Percentiles rank a stretch among this genome's conserved stretches.
Evolutionary conservation across 2,329 filamentous ascomycete species (phyloP).

Genomic region (Diplodia seriata): DNA sequence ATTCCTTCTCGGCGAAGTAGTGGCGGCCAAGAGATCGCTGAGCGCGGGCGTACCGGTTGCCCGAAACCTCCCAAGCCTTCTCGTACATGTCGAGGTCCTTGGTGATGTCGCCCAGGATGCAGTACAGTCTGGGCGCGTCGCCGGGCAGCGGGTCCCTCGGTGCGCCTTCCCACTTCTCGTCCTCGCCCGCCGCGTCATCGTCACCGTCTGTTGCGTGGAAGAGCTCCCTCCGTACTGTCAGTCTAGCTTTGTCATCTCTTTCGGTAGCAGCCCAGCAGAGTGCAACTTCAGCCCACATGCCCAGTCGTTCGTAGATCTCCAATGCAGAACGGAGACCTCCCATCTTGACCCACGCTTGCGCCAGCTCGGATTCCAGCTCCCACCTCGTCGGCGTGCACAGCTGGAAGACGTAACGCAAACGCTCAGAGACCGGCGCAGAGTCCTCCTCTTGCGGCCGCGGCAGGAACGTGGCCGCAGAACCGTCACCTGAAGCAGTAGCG

Average conservation of each 20-base stretch:
- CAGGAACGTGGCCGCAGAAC: slow-evolving; percentile 76
- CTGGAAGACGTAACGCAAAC: slow-evolving; percentile 83
- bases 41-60: slow-evolving; percentile 79
- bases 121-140: slow-evolving; percentile 87
- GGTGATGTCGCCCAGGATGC: slow-evolving; percentile 91
- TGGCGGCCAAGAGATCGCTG: slow-evolving; percentile 86
- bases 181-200: slow-evolving; percentile 51
- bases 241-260: slow-evolving; percentile 82
- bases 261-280: slow-evolving; percentile 82
- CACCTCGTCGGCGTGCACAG: slow-evolving; percentile 85
- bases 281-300: slow-evolving; percentile 94
- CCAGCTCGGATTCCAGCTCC: slow-evolving; percentile 93
- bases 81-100: slow-evolving; percentile 76
- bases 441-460: slow-evolving; percentile 77
- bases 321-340: slow-evolving; percentile 88
- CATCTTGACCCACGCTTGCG: slow-evolving; percentile 87
- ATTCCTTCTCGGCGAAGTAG: slow-evolving; percentile 71
- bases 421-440: slow-evolving; percentile 76
- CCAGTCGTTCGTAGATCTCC: slow-evolving; percentile 92
- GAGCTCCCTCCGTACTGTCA: slow-evolving; percentile 77
- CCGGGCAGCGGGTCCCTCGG: slow-evolving; percentile 74
- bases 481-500: slow-evolving; percentile 38
- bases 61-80: slow-evolving; percentile 86
- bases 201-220: slow-evolving; percentile 68
- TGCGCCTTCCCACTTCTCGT: slow-evolving; percentile 67